Evolutionary conservation across 805 yeast genomes (phyloP), one percentile per base, ranked within the genome.

Genomic region (Priceomyces melissophilus): DNA sequence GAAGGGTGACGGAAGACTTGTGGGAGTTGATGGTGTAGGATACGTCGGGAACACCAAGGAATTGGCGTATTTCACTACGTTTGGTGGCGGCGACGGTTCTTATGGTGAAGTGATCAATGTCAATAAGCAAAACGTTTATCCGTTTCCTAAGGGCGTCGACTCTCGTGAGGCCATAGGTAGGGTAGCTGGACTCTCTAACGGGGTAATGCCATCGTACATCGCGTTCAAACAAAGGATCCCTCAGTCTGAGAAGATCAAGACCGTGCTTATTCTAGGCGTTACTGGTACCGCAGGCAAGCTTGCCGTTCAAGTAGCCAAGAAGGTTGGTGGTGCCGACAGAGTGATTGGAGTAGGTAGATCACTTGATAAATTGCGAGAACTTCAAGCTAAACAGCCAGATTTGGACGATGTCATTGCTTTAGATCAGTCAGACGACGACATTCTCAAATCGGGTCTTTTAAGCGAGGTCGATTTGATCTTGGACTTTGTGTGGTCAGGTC

Each of bases 11-110:
- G 36, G 31, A 9, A 14, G 14, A 12, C 16, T 31, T 15, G 41
- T 31, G 8, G 41, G 41, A 8, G 35, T 38, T 25, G 41, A 38
- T 38, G 41, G 41, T 6, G 41, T 38, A 6, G 41, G 41, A 8
- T 14, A 32, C n/a, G 16, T 25, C 23, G 26, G 28, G 13, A 36
- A 26, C 13, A 8, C 30, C 3, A 29, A 32, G n/a, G 25, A 32
- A 30, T 32, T 38, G 23, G 41, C 26, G 3, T 38, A 38, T 30
- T 38, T 32, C 25, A 26, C 32, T 31, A 38, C 25, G 7, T 38
- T 38, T 32, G 41, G 30, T 9, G 12, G 25, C 25, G 35, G 31
- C 7, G 31, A 26, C 8, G 41, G 41, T 4, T 31, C 41, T 11
- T 38, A 38, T 25, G 34, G 32, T 23, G 35, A 38, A 13, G 25